Percentiles rank a stretch among this genome's conserved stretches.
These are phyloP conservation scores for Phytophthora pini DNA, from an alignment of 352 stramenopile genomes.

Conservation along the genomic window DNA sequence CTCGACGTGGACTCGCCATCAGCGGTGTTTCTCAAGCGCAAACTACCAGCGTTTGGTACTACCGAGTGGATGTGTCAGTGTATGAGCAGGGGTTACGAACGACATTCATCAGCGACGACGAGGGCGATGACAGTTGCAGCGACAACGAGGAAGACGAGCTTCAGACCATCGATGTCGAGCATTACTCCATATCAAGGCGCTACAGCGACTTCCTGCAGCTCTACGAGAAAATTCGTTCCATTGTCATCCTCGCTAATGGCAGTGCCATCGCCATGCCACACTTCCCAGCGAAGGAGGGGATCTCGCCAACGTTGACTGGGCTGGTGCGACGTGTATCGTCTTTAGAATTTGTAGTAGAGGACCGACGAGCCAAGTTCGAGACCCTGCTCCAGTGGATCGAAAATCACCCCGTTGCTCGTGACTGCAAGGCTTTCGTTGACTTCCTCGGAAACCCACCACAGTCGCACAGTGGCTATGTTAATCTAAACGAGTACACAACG, in stretches of 20 bases:
- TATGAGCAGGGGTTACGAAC: background rate
- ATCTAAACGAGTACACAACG: background rate
- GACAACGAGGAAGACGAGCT: background rate
- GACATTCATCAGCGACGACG: slow-evolving; percentile 2
- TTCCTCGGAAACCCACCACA: slow-evolving; percentile 2
- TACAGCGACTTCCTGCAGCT: slow-evolving; percentile 1
- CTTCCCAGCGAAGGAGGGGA: background rate
- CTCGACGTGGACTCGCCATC: background rate
- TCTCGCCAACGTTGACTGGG: background rate
- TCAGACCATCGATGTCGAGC: background rate
- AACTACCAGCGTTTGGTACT: slow-evolving; percentile 3
- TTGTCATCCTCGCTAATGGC: background rate
- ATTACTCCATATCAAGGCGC: slow-evolving; percentile 1
- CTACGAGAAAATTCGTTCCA: slow-evolving; percentile 5
- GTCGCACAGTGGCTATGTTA: background rate
- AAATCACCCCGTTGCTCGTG: background rate
- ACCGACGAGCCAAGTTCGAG: slow-evolving; percentile 1
- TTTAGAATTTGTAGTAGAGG: background rate
- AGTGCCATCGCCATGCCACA: background rate
- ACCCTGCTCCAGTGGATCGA: slow-evolving; percentile 2
- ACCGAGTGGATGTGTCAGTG: slow-evolving; percentile 3
- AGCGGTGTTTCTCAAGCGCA: background rate
- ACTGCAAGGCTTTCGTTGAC: background rate
- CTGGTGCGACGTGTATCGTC: slow-evolving; percentile 1
- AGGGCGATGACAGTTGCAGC: background rate